Evolutionary conservation across 2,329 filamentous ascomycete species (phyloP).

Genomic region (Fusarium camptoceras): DNA sequence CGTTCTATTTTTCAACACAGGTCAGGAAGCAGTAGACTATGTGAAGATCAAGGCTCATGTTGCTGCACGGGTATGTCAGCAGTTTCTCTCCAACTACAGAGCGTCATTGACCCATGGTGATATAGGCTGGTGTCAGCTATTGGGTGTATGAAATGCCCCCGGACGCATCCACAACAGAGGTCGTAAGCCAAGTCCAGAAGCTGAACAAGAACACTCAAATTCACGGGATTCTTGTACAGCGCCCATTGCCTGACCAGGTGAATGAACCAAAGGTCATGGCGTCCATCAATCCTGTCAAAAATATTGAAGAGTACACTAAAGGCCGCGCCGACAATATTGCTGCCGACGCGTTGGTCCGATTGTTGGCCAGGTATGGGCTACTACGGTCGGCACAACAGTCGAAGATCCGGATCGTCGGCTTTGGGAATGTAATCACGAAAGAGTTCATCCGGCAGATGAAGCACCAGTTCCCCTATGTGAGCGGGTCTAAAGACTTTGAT

Average conservation of each 20-base stretch:
- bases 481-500: background rate
- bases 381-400: background rate
- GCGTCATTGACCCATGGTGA: background rate
- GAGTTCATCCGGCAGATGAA: conserved; percentile 1
- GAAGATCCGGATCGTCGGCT: background rate
- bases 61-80: conserved; percentile 1
- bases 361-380: background rate
- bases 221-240: conserved; percentile 4
- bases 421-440: background rate
- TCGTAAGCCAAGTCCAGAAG: background rate
- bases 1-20: background rate
- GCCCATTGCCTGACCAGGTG: background rate
- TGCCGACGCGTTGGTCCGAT: background rate
- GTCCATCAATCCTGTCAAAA: background rate
- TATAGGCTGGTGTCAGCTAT: conserved; percentile 3
- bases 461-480: background rate
- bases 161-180: background rate
- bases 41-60: conserved; percentile 6
- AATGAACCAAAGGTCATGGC: background rate
- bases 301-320: conserved; percentile 1
- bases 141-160: conserved; percentile 9
- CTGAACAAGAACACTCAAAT: conserved; percentile 1
- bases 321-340: background rate
- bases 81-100: background rate
- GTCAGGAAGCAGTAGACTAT: background rate